Conservation (phyloP, 306 rosid genomes). For the Abrus precatorius region DNA sequence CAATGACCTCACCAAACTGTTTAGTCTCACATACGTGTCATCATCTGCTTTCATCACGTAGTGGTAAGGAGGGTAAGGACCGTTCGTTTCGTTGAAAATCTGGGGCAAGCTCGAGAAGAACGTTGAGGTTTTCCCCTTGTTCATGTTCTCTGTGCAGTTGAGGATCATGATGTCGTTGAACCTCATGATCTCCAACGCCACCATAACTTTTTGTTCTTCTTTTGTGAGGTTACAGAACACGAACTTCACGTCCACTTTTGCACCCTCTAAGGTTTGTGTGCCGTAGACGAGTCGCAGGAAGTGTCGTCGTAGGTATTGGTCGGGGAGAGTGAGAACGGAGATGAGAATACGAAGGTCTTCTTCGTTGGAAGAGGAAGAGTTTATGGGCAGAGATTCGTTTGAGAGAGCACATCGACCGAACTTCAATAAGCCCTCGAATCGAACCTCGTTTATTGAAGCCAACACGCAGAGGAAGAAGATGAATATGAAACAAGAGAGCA, state of each 20-base stretch:
- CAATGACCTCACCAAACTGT: conserved; percentile 70
- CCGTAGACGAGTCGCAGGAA: conserved; percentile 92
- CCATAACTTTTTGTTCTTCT: conserved; percentile 79
- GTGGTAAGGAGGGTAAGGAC: conserved; percentile 76
- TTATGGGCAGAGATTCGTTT: background rate
- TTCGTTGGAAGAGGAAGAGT: conserved; percentile 11
- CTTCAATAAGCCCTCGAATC: conserved; percentile 54
- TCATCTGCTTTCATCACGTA: conserved; percentile 94
- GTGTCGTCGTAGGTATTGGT: conserved; percentile 92
- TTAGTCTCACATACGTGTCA: conserved; percentile 72
- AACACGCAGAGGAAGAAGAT: conserved; percentile 73
- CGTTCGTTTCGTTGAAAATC: conserved; percentile 59
- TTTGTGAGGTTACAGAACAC: conserved; percentile 94
- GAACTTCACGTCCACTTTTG: conserved; percentile 79
- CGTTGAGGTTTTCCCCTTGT: conserved; percentile 87
- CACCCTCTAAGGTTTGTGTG: conserved; percentile 61
- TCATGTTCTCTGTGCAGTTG: conserved; percentile 91
- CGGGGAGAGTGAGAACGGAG: conserved; percentile 88
- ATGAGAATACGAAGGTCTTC: conserved; percentile 74
- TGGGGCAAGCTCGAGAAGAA: conserved; percentile 81
- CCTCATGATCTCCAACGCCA: conserved; percentile 83
- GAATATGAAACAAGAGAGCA: conserved; percentile 60
- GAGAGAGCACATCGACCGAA: conserved; percentile 56
- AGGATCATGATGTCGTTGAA: conserved; percentile 87
- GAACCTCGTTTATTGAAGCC: conserved; percentile 76